A percentile compares a stretch with the other conserved stretches of the same genome.
Conservation (phyloP, 2,329 filamentous ascomycete species). For the Gnomoniopsis smithogilvyi region DNA sequence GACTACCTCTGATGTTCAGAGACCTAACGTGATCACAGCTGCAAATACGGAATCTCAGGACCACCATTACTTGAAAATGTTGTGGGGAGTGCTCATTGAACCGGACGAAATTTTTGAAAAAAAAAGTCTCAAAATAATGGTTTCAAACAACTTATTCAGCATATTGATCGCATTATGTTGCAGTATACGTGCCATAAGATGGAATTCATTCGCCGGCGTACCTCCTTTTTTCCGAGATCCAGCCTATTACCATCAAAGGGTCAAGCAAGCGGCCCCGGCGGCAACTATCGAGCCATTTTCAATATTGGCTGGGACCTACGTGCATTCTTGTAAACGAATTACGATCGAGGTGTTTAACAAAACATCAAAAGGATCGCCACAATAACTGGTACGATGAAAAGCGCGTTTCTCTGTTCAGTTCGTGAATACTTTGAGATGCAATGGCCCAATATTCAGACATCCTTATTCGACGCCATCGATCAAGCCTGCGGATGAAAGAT, state of each 20-base stretch:
- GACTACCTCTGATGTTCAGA: too few species aligned
- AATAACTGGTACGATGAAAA: neutral
- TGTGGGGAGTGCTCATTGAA: too few species aligned
- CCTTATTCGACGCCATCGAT: neutral
- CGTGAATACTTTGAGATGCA: neutral
- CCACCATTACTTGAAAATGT: too few species aligned
- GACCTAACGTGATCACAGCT: too few species aligned
- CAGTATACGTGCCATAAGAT: neutral
- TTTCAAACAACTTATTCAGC: neutral
- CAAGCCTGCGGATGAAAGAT: neutral
- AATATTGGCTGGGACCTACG: neutral
- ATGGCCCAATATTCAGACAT: neutral
- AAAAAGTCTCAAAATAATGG: too few species aligned
- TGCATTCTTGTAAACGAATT: neutral
- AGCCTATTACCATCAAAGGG: neutral
- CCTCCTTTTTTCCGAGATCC: neutral
- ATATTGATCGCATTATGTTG: neutral
- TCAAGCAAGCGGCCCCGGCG: neutral
- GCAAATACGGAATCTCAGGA: too few species aligned
- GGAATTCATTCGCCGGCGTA: neutral
- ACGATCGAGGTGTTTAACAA: neutral
- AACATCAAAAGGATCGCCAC: neutral
- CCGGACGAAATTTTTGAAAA: too few species aligned
- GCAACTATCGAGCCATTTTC: neutral
- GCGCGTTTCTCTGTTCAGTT: neutral